phyloP scores from a whole-genome alignment of 192 early-diverging fungal genomes.

The Entomortierella chlamydospora region DNA sequence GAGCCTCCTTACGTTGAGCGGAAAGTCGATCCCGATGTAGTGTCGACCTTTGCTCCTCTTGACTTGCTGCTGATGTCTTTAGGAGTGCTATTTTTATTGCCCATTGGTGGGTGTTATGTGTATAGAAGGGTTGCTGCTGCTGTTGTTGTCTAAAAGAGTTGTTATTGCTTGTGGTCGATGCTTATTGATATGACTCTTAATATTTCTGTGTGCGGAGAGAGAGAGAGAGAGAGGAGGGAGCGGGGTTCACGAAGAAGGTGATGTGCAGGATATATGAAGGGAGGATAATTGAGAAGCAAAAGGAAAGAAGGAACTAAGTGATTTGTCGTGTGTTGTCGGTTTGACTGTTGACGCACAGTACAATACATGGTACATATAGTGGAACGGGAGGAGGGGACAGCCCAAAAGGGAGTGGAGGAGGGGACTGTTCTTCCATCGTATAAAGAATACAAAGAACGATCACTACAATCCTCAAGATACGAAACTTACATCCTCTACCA shows the following conservation, averaged over 20 bases:
- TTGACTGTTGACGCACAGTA: not conserved
- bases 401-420: not conserved
- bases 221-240: not conserved
- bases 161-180: too few species aligned
- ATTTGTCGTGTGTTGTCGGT: conserved; percentile 11
- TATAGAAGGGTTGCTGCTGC: not conserved
- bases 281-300: not conserved
- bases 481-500: not conserved
- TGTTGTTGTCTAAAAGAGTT: not conserved
- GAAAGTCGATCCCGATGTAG: conserved; percentile 18
- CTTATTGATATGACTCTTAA: too few species aligned
- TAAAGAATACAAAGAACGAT: not conserved
- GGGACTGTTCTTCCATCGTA: conserved; percentile 3
- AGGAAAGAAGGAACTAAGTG: not conserved
- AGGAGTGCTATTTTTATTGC: conserved; percentile 41
- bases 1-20: conserved; percentile 32
- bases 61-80: conserved; percentile 20
- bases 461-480: not conserved
- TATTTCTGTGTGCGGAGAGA: too few species aligned
- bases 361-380: too few species aligned
- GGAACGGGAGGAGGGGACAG: not conserved
- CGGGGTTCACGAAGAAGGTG: not conserved
- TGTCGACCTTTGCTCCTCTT: conserved; percentile 49
- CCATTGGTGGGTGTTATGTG: conserved; percentile 18
- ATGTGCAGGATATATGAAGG: not conserved